A percentile compares a stretch with the other conserved stretches of the same genome.
Conservation (phyloP, 1,284 basidiomycete genomes). For the Rhodotorula mucilaginosa region DNA sequence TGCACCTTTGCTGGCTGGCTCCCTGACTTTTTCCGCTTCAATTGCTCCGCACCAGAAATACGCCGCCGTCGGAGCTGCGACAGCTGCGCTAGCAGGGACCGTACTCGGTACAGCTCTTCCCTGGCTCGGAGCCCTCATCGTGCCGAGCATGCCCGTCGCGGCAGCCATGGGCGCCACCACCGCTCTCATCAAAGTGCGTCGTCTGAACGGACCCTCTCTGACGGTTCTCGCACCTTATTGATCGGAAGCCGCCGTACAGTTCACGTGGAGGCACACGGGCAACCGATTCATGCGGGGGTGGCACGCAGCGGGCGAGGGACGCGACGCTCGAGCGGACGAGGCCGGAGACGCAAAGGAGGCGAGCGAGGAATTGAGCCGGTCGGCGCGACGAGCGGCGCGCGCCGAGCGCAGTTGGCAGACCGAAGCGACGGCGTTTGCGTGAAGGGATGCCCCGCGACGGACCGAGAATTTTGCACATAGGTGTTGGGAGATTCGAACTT, state of each 20-base stretch:
- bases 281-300: conserved; percentile 34
- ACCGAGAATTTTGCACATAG: no score
- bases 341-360: conserved; percentile 28
- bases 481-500: neutral
- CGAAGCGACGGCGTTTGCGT: conserved; percentile 16
- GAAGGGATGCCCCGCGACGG: neutral
- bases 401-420: conserved; percentile 21
- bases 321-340: conserved; percentile 29
- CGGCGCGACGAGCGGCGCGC: neutral
- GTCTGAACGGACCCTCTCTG: neutral
- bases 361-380: conserved; percentile 4
- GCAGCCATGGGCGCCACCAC: conserved; percentile 31
- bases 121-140: conserved; percentile 23
- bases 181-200: conserved; percentile 29
- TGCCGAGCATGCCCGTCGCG: conserved; percentile 31
- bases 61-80: conserved; percentile 26
- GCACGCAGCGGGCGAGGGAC: conserved; percentile 18
- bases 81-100: conserved; percentile 27
- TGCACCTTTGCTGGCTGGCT: neutral
- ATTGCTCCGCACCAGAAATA: conserved; percentile 24
- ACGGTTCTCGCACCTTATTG: neutral
- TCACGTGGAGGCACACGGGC: conserved; percentile 35
- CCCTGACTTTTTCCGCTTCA: no score
- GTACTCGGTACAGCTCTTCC: conserved; percentile 25
- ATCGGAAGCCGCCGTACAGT: conserved; percentile 8